phyloP scores from a whole-genome alignment of 139 green algal genomes.

The Eudorina sp. region DNA sequence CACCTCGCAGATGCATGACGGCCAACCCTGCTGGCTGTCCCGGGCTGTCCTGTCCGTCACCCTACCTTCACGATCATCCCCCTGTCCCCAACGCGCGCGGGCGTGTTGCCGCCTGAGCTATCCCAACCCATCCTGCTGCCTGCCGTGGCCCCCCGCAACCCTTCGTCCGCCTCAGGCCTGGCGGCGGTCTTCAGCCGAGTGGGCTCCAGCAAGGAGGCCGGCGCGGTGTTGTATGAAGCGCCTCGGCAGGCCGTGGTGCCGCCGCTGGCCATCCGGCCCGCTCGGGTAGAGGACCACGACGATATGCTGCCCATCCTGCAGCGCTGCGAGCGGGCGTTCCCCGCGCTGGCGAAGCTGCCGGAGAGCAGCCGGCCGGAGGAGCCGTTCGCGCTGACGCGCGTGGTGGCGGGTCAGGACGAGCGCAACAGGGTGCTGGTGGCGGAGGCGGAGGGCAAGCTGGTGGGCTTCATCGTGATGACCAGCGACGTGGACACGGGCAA shows the following conservation, averaged over 20 bases:
- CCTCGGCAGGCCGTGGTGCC: constrained; percentile 39
- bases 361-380: constrained; percentile 61
- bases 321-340: constrained; percentile 50
- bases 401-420: constrained; percentile 69
- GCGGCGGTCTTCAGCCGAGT: constrained; percentile 25
- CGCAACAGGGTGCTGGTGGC: constrained; percentile 73
- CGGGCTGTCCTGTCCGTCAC: no score
- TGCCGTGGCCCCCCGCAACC: not conserved
- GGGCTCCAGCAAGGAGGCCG: not conserved
- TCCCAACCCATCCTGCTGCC: no score
- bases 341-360: constrained; percentile 68
- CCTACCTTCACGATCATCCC: no score
- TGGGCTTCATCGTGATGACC: constrained; percentile 71
- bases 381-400: constrained; percentile 73
- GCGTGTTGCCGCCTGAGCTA: no score
- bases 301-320: constrained; percentile 74
- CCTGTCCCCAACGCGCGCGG: no score
- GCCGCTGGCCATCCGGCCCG: constrained; percentile 59
- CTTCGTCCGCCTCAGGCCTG: constrained; percentile 7
- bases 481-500: constrained; percentile 64
- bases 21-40: no score
- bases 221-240: constrained; percentile 45
- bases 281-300: constrained; percentile 76
- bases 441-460: constrained; percentile 58
- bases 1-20: no score